Percentiles rank a stretch among this genome's conserved stretches.
Conservation (phyloP, 805 yeast genomes). For the Myxozyma sirexii region DNA sequence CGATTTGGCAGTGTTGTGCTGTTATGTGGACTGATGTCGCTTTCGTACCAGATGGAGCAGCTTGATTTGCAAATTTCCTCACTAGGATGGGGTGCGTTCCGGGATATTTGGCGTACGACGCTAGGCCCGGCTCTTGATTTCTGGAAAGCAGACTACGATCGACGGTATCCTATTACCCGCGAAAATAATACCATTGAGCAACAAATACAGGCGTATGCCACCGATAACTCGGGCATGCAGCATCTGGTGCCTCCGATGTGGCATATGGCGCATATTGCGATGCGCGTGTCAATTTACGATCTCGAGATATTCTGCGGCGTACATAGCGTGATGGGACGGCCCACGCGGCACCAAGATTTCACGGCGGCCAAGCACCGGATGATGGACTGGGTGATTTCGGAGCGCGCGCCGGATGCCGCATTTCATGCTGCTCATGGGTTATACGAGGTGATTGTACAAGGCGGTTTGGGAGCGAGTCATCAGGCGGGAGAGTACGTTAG, state of each 20-base stretch:
- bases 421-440: constrained; percentile 50
- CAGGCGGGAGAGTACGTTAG: constrained; percentile 31
- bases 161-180: constrained; percentile 20
- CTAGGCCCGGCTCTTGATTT: constrained; percentile 70
- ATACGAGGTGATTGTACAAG: constrained; percentile 24
- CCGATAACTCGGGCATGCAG: constrained; percentile 8
- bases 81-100: constrained; percentile 48
- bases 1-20: constrained; percentile 69
- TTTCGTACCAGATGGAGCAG: constrained; percentile 74
- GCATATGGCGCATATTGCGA: constrained; percentile 30
- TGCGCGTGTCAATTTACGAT: constrained; percentile 76
- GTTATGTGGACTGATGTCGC: constrained; percentile 66
- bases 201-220: neutral
- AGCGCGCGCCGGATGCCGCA: constrained; percentile 54
- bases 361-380: constrained; percentile 54
- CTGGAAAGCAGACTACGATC: constrained; percentile 52
- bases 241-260: constrained; percentile 31
- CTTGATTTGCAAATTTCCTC: constrained; percentile 61
- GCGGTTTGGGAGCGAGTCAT: constrained; percentile 29
- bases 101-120: constrained; percentile 69
- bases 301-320: constrained; percentile 80
- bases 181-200: neutral
- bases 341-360: constrained; percentile 55
- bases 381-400: constrained; percentile 53
- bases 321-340: constrained; percentile 75